Percentiles rank a stretch among this genome's conserved stretches.
Evolutionary conservation across 129 eudicot genomes (phyloP).

Genomic region (Saussurea involucrata): DNA sequence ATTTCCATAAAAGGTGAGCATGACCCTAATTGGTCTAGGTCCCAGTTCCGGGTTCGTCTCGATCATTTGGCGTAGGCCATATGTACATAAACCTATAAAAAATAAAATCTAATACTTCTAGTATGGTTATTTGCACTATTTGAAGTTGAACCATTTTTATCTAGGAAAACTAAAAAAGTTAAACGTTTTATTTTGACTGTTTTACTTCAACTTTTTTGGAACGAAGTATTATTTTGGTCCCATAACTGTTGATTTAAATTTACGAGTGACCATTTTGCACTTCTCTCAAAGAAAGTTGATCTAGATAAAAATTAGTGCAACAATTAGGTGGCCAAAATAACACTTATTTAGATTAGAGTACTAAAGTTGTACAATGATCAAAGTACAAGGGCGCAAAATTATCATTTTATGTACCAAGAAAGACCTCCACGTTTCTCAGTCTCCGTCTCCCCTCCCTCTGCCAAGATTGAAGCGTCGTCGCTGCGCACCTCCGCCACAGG

Average conservation of each 20-base stretch:
- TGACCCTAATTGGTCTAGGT: not conserved
- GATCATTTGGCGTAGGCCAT: not conserved
- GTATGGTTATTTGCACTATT: not conserved
- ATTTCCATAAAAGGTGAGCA: not conserved
- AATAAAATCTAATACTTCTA: not conserved
- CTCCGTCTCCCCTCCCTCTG: not conserved
- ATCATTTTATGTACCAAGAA: slow-evolving; percentile 2
- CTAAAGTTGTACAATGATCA: not conserved
- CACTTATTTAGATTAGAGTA: not conserved
- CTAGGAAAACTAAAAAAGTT: not conserved
- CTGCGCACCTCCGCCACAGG: slow-evolving; percentile 27
- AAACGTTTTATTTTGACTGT: not conserved
- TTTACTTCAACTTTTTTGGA: not conserved
- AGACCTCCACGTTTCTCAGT: not conserved
- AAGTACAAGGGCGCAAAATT: slow-evolving; percentile 8
- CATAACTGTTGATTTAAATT: too few relatives aligned
- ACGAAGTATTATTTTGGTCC: too few relatives aligned
- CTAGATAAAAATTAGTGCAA: not conserved
- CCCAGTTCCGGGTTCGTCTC: not conserved
- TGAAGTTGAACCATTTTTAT: not conserved
- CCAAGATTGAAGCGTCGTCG: not conserved
- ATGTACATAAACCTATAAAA: not conserved
- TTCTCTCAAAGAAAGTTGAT: not conserved
- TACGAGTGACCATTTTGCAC: not conserved
- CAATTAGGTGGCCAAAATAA: not conserved